Evolutionary conservation across 768 basidiomycete genomes (phyloP), one percentile per base, ranked within the genome.

Genomic region (Hypholoma sublateritium): DNA sequence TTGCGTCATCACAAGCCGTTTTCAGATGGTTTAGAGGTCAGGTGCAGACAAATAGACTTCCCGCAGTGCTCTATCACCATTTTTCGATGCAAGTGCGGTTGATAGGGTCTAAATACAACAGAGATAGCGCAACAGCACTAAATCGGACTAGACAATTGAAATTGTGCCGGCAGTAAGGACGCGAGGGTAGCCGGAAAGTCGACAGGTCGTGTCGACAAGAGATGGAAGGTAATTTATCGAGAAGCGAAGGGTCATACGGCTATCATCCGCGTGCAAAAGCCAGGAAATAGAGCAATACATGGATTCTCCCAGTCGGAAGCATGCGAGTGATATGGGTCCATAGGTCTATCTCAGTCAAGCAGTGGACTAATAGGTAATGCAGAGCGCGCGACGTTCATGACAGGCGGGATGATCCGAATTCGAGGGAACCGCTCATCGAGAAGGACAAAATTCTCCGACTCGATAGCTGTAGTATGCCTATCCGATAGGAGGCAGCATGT

Each of bases 131-230:
- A 6, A 32, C 28, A 2, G 28, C 28, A 32, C 28, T 32, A 32
- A 32, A 7, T 6, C 28, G 28, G 28, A 32, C 28, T 32, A 32
- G 28, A 32, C 28, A 32, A 14, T 47, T 47, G 46, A n/a, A 28
- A 47, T 47, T 11, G 25, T 16, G 25, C 44, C 44, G 22, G 13
- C 25, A 16, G 22, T 19, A 19, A n/a, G 52, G 17, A 21, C n/a
- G 35, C 7, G 34, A 35, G n/a, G 41, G 34, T 53, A 52, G 24
- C 49, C 49, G 36, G 32, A 25, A 46, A 46, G 16, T 37, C 14
- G 51, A 41, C 45, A 48, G 44, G 57, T 41, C 35, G 57, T 47
- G 57, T 53, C 35, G 50, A 58, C n/a, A 44, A 44, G 43, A 43
- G 32, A 46, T 55, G 43, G 46, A 36, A 41, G 49, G n/a, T 3